Percentiles rank a stretch among this genome's conserved stretches.
Conservation (phyloP, 345 rosid species). For the Passiflora organensis region DNA sequence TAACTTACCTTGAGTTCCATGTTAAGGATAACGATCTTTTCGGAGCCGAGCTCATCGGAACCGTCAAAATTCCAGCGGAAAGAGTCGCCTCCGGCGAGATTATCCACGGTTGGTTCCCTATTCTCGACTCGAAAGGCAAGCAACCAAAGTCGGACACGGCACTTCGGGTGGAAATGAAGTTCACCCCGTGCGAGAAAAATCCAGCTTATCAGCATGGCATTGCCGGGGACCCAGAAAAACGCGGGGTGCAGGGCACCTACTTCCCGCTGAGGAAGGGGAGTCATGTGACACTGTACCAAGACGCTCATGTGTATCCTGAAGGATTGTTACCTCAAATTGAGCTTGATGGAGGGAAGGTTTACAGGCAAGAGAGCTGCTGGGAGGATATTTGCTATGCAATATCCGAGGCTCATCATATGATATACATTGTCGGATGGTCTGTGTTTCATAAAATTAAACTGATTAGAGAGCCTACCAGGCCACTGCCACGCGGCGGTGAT, state of each 20-base stretch:
- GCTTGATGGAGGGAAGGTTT: constrained; percentile 46
- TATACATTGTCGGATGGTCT: constrained; percentile 91
- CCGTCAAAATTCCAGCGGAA: constrained; percentile 42
- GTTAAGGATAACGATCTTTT: constrained; percentile 81
- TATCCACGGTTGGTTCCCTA: constrained; percentile 48
- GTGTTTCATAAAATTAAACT: constrained; percentile 73
- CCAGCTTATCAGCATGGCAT: constrained; percentile 44
- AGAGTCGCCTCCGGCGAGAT: constrained; percentile 33
- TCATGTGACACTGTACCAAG: constrained; percentile 68
- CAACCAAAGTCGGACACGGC: constrained; percentile 50
- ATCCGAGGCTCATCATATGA: constrained; percentile 86
- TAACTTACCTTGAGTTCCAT: constrained; percentile 53
- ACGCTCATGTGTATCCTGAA: constrained; percentile 61
- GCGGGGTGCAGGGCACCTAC: constrained; percentile 61
- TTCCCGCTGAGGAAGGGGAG: constrained; percentile 79
- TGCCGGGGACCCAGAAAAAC: constrained; percentile 55
- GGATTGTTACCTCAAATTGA: constrained; percentile 38
- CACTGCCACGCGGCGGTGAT: constrained; percentile 63
- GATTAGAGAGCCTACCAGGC: constrained; percentile 64
- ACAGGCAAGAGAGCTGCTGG: constrained; percentile 61
- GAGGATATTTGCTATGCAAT: constrained; percentile 88
- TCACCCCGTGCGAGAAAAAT: constrained; percentile 63
- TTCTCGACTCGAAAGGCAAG: constrained; percentile 41
- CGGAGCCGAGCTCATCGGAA: constrained; percentile 70
- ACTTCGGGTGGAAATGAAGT: constrained; percentile 44